These are phyloP conservation scores for Nemania sp. DNA, from an alignment of 2,329 filamentous ascomycete species.

Conservation along the genomic window DNA sequence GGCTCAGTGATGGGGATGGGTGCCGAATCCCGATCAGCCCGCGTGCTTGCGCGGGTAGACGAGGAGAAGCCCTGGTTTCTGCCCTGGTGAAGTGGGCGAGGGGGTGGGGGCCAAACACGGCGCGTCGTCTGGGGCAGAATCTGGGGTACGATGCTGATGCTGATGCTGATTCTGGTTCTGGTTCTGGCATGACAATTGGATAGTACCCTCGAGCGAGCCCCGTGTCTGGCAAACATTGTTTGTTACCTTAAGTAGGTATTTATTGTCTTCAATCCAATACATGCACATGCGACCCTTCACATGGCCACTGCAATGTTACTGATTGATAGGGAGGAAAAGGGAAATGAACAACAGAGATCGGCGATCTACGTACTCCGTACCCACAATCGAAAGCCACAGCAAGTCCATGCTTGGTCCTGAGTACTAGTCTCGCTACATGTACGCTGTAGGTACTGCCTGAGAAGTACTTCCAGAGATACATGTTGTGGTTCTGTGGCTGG, in stretches of 20 bases:
- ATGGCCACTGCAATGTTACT: slow-evolving; percentile 11
- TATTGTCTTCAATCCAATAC: not conserved
- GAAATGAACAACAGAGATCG: not conserved
- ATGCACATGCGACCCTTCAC: not conserved
- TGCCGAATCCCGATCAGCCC: slow-evolving; percentile 20
- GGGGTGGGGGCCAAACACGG: slow-evolving; percentile 38
- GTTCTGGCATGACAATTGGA: slow-evolving; percentile 16
- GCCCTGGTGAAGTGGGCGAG: no score
- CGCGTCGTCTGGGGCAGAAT: slow-evolving; percentile 25
- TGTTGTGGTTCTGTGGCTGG: not conserved
- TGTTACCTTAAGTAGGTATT: not conserved
- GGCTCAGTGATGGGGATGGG: slow-evolving; percentile 13
- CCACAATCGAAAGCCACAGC: slow-evolving; percentile 20
- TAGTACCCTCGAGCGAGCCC: slow-evolving; percentile 21
- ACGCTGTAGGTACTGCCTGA: no score
- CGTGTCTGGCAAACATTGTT: slow-evolving; percentile 34
- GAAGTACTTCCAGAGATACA: no score
- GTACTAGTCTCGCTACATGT: no score
- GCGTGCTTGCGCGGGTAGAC: not conserved
- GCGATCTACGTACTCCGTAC: slow-evolving; percentile 13
- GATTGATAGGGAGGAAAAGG: not conserved
- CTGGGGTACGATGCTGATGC: no score
- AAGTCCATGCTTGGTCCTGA: not conserved
- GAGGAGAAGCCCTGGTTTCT: slow-evolving; percentile 34
- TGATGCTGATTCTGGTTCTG: slow-evolving; percentile 22